These are phyloP conservation scores for Geopyxis carbonaria DNA, from an alignment of 495 filamentous ascomycete genomes.

Conservation along the genomic window DNA sequence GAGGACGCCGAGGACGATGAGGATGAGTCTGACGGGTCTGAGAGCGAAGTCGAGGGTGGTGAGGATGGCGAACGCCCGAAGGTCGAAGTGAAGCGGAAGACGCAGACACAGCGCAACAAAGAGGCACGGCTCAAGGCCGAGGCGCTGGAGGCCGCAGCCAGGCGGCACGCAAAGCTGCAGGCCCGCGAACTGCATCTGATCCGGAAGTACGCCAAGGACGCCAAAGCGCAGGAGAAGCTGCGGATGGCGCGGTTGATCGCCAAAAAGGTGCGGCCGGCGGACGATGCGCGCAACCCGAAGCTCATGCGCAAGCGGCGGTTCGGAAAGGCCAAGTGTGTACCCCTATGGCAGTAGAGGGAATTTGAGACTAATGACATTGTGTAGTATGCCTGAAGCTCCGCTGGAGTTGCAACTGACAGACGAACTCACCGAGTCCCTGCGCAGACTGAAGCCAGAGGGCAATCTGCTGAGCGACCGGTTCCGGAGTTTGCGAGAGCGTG, in stretches of 20 bases:
- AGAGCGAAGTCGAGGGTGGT: slow-evolving; percentile 79
- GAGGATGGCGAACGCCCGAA: slow-evolving; percentile 44
- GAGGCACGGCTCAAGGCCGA: slow-evolving; percentile 72
- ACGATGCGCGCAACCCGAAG: slow-evolving; percentile 40
- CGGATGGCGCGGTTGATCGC: slow-evolving; percentile 28
- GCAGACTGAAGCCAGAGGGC: slow-evolving; percentile 81
- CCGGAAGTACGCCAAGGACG: slow-evolving; percentile 44
- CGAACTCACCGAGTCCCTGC: slow-evolving; percentile 79
- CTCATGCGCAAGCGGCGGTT: slow-evolving; percentile 55
- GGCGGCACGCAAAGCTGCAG: slow-evolving; percentile 51
- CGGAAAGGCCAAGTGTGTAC: slow-evolving; percentile 47
- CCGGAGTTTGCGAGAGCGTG: slow-evolving; percentile 68
- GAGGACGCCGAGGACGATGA: slow-evolving; percentile 48
- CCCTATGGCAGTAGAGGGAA: background rate
- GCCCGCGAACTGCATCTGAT: slow-evolving; percentile 48
- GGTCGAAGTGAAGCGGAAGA: slow-evolving; percentile 56
- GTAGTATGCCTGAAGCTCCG: slow-evolving; percentile 53
- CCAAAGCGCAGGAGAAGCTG: slow-evolving; percentile 39
- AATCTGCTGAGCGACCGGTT: slow-evolving; percentile 84
- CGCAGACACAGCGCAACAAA: slow-evolving; percentile 68
- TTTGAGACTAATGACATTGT: slow-evolving; percentile 13
- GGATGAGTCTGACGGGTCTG: slow-evolving; percentile 52
- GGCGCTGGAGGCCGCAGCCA: slow-evolving; percentile 53
- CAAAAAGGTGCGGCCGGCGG: slow-evolving; percentile 34
- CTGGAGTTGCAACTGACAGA: slow-evolving; percentile 83